phyloP scores from a whole-genome alignment of 2,329 filamentous ascomycete species.

The Pestalotiopsis fici region DNA sequence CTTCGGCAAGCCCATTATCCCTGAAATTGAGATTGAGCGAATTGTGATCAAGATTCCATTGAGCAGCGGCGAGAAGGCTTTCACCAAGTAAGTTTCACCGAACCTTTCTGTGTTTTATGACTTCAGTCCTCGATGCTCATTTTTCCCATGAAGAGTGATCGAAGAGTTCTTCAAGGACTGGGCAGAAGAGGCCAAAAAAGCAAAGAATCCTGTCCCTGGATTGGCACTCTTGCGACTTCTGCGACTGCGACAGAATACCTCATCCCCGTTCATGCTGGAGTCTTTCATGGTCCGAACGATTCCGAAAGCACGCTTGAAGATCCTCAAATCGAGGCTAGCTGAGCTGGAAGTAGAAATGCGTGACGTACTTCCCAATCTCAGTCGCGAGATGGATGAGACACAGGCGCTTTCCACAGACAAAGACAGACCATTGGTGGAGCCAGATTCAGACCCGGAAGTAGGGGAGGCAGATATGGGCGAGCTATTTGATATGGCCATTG shows the following conservation, averaged over 20 bases:
- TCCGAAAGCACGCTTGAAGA: not conserved
- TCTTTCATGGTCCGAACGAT: not conserved
- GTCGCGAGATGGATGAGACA: not conserved
- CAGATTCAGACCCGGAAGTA: not conserved
- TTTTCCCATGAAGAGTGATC: not conserved
- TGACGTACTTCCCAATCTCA: not conserved
- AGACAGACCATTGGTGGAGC: not conserved
- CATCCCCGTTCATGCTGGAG: not conserved
- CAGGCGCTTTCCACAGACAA: not conserved
- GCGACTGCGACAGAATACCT: not conserved
- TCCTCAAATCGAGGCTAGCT: not conserved
- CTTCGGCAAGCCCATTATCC: not conserved
- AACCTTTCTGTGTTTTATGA: not conserved
- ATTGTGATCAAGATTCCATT: not conserved
- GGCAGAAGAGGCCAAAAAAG: not conserved
- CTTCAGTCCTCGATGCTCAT: not conserved
- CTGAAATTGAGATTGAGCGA: not conserved
- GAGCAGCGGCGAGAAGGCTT: not conserved
- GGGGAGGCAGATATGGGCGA: not conserved
- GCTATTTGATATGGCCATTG: not conserved
- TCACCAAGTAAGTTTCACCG: not conserved
- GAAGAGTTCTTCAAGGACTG: not conserved
- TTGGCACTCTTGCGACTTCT: not conserved
- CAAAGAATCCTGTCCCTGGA: not conserved
- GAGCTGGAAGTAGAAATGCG: not conserved